Conservation (phyloP, 345 rosid species). For the Lenwebbia sp. region DNA sequence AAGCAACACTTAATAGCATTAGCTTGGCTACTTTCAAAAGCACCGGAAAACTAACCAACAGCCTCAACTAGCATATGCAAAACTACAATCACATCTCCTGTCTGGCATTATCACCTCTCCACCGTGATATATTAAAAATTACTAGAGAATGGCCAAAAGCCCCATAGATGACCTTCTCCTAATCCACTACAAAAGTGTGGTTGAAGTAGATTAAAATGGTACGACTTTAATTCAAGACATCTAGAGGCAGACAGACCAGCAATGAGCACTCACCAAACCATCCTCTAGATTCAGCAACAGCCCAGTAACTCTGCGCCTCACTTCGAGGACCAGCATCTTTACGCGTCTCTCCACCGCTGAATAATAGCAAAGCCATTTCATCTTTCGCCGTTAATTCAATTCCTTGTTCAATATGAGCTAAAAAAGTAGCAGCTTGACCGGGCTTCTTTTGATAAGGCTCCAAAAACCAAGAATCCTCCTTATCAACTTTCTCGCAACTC, state of each 20-base stretch:
- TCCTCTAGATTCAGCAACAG: conserved; percentile 84
- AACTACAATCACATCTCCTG: neutral
- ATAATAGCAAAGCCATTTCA: conserved; percentile 66
- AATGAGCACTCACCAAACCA: conserved; percentile 81
- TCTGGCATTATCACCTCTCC: neutral
- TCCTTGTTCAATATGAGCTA: conserved; percentile 80
- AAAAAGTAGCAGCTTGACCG: conserved; percentile 84
- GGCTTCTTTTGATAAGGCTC: conserved; percentile 91
- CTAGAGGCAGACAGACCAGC: neutral
- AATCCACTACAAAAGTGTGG: neutral
- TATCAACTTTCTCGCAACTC: conserved; percentile 62
- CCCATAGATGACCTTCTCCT: neutral
- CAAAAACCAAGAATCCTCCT: conserved; percentile 91
- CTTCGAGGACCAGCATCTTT: conserved; percentile 94
- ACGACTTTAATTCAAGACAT: neutral
- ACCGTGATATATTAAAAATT: neutral
- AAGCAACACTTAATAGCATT: neutral
- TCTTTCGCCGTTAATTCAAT: conserved; percentile 51
- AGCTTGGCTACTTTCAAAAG: neutral
- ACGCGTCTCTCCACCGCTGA: conserved; percentile 97
- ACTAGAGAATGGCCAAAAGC: neutral
- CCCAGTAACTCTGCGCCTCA: conserved; percentile 99
- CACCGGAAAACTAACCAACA: neutral
- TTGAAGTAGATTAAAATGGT: neutral
- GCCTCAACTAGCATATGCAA: neutral